Evolutionary conservation across 371 early-diverging fungal genomes (phyloP).

Genomic region (Rhizopus arrhizus): DNA sequence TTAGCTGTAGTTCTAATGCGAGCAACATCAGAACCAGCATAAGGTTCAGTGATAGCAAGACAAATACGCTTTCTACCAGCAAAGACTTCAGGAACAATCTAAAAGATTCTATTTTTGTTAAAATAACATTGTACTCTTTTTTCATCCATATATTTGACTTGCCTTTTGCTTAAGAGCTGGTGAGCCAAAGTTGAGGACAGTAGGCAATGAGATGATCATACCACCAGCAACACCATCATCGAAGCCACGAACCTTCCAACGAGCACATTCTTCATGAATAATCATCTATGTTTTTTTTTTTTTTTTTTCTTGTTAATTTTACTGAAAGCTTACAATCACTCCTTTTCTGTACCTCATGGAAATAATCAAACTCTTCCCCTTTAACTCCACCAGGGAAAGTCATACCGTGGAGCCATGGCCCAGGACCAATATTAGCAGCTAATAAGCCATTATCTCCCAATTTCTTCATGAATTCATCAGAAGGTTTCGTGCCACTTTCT

Average conservation of each 20-base stretch:
- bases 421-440: slow-evolving; percentile 40
- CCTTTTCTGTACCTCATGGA: slow-evolving; percentile 54
- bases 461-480: slow-evolving; percentile 52
- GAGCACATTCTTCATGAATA: slow-evolving; percentile 75
- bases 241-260: slow-evolving; percentile 50
- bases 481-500: slow-evolving; percentile 46
- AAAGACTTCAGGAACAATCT: slow-evolving; percentile 71
- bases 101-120: slow-evolving; percentile 4
- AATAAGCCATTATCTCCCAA: slow-evolving; percentile 42
- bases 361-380: slow-evolving; percentile 69
- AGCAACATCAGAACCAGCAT: slow-evolving; percentile 77
- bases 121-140: too few species aligned
- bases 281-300: slow-evolving; percentile 52
- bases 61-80: slow-evolving; percentile 78
- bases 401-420: slow-evolving; percentile 38
- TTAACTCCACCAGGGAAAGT: slow-evolving; percentile 54
- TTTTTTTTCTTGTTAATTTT: background rate
- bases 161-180: slow-evolving; percentile 46
- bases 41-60: slow-evolving; percentile 66
- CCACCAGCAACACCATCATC: slow-evolving; percentile 55
- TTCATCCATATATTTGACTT: background rate
- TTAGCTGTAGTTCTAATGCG: slow-evolving; percentile 72
- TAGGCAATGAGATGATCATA: slow-evolving; percentile 61
- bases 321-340: background rate
- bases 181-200: slow-evolving; percentile 57